Conservation (phyloP, 2,329 filamentous ascomycete species). For the Exophiala alcalophila region DNA sequence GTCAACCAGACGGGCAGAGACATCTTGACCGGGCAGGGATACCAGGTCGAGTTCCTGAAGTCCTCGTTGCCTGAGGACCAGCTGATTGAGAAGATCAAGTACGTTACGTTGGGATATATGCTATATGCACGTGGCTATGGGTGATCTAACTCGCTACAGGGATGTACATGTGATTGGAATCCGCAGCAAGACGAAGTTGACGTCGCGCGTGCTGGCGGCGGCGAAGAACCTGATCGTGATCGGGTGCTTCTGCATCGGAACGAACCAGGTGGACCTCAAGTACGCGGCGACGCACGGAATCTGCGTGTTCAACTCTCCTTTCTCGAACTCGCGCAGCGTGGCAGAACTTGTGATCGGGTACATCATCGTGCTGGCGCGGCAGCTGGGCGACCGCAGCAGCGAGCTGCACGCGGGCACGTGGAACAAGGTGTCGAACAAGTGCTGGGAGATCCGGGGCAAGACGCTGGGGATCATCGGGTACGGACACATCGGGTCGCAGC, state of each 20-base stretch:
- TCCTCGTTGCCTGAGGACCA: conserved; percentile 85
- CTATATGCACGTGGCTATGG: too few relatives aligned
- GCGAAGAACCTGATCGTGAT: conserved; percentile 94
- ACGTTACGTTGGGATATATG: conserved; percentile 41
- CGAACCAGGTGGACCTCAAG: conserved; percentile 87
- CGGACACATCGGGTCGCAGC: conserved; percentile 92
- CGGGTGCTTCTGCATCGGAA: conserved; percentile 98
- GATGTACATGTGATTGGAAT: conserved; percentile 98
- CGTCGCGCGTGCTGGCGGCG: conserved; percentile 75
- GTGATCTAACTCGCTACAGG: too few relatives aligned
- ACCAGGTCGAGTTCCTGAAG: conserved; percentile 92
- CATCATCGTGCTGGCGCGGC: conserved; percentile 86
- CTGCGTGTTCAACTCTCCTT: conserved; percentile 98
- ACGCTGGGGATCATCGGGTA: conserved; percentile 97
- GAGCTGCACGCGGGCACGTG: conserved; percentile 93
- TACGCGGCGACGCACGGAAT: conserved; percentile 82
- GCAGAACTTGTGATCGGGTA: conserved; percentile 94
- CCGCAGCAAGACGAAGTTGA: conserved; percentile 95
- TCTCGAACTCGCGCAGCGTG: conserved; percentile 95
- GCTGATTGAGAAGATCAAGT: conserved; percentile 95
- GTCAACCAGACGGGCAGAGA: conserved; percentile 87
- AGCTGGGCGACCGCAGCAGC: conserved; percentile 86
- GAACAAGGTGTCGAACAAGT: conserved; percentile 96
- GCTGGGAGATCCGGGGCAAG: conserved; percentile 98
- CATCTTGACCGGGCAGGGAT: conserved; percentile 79